Evolutionary conservation across 345 rosid genomes (phyloP), one percentile per base, ranked within the genome.

Genomic region (Gossypium turneri): DNA sequence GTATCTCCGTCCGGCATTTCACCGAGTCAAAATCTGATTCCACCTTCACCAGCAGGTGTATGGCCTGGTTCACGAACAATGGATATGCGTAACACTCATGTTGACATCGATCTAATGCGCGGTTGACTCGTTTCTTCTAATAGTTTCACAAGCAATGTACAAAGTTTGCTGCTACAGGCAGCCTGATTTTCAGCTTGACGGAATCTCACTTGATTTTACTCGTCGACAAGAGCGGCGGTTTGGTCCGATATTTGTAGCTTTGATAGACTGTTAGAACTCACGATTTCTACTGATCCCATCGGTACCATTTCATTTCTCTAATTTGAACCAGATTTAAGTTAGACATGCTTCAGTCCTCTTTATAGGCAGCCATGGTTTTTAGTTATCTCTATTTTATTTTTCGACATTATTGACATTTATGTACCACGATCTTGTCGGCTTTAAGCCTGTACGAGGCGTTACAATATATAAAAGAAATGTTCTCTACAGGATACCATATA

Each of bases 101-200:
- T 85, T 12, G 98, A 88, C 90, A 91, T 95, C 61, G 98, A 95
- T 85, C 87, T 95, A 78, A 93, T 90, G 98, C 92, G 91, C 9
- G 93, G 96, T 10, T 91, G 89, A 92, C 72, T 60, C 53, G 57
- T 52, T 62, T 5, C 34, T 57, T 43, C 67, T 41, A 13, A 60
- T 72, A 73, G 41, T 71, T 59, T 67, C 50, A 50, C 13, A 62
- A 80, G 79, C 80, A 67, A 70, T 82, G 85, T 85, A 69, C 66
- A 88, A 79, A 84, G 50, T 25, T 56, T 63, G 81, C 70, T 74
- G 83, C 75, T 61, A 55, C 77, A 61, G 73, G 70, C 51, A 61
- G 73, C 78, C 78, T 69, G 80, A 82, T 81, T 71, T 34, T 73
- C 51, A 60, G 38, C 67, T 68, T n/a, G 52, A 73, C 65, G 53